Conservation (phyloP, 192 early-diverging fungal genomes). For the Coemansia sp. region DNA sequence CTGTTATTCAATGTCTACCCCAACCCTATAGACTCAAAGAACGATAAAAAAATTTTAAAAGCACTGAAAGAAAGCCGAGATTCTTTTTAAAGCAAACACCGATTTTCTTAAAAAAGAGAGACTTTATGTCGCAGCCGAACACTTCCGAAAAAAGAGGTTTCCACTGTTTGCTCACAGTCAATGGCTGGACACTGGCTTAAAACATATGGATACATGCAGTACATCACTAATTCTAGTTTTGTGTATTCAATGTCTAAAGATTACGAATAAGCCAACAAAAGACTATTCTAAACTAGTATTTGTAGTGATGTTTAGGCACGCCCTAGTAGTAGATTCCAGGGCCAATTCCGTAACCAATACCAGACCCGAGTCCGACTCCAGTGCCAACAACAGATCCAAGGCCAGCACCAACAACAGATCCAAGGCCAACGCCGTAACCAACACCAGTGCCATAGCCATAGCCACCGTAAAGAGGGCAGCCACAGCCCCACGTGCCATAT, state of each 20-base stretch:
- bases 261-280: neutral
- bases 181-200: neutral
- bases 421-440: neutral
- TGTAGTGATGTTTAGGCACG: neutral
- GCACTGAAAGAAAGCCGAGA: neutral
- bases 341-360: neutral
- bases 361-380: neutral
- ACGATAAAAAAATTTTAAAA: neutral
- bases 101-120: neutral
- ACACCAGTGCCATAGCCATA: neutral
- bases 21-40: neutral
- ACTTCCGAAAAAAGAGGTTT: neutral
- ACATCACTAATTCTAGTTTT: neutral
- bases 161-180: neutral
- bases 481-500: constrained; percentile 3
- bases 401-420: neutral
- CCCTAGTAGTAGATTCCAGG: neutral
- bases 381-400: too few relatives aligned
- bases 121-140: neutral
- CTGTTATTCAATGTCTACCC: neutral
- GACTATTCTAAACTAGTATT: neutral
- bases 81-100: neutral
- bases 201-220: neutral
- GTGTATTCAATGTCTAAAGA: neutral
- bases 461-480: neutral